phyloP scores from a whole-genome alignment of 345 rosid species.

The Gossypium rotundifolium region DNA sequence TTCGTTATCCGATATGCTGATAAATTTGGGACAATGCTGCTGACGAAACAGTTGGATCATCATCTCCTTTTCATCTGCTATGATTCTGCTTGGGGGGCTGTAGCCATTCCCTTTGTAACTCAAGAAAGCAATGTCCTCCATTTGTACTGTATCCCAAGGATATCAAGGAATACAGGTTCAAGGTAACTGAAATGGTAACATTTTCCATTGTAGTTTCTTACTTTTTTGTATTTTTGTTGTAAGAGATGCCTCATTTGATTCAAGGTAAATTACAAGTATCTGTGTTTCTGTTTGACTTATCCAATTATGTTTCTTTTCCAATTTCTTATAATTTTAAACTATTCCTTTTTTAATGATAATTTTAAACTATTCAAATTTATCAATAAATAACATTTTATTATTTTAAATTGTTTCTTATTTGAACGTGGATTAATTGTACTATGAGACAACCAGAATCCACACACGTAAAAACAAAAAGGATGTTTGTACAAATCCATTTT shows the following conservation, averaged over 20 bases:
- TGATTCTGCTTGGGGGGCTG: not conserved
- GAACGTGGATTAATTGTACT: too few species aligned
- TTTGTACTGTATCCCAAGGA: constrained; percentile 12
- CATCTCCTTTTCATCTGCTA: not conserved
- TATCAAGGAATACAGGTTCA: constrained; percentile 15
- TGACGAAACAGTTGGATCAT: not conserved
- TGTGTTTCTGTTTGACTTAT: too few species aligned
- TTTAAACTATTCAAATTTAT: too few species aligned
- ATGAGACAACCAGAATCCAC: too few species aligned
- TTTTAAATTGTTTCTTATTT: too few species aligned
- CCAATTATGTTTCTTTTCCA: too few species aligned
- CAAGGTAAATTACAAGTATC: too few species aligned
- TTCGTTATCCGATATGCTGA: not conserved
- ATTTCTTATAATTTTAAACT: too few species aligned
- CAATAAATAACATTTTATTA: too few species aligned
- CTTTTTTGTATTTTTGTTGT: not conserved
- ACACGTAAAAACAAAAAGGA: too few species aligned
- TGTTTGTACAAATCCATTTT: too few species aligned
- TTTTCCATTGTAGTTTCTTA: not conserved
- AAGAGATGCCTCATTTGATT: not conserved
- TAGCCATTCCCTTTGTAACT: constrained; percentile 1
- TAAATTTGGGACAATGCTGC: not conserved
- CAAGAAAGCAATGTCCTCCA: constrained; percentile 6
- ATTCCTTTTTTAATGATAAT: too few species aligned
- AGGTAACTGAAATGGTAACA: constrained; percentile 4